Evolutionary conservation across 306 rosid genomes (phyloP).

Genomic region (Prunus fruticosa): DNA sequence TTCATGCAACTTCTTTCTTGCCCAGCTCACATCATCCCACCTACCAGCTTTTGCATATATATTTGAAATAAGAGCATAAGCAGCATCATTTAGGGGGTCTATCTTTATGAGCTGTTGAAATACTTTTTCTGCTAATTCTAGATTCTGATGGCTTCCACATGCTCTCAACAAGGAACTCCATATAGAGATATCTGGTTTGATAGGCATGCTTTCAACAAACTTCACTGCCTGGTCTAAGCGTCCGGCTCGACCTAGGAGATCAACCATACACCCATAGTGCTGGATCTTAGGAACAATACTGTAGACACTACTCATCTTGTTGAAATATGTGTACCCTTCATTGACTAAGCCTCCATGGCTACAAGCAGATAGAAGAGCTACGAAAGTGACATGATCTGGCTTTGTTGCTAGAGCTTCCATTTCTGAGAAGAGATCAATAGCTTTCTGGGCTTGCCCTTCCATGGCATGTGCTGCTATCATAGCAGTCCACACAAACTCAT

Average conservation of each 20-base stretch:
- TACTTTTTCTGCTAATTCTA: slow-evolving; percentile 27
- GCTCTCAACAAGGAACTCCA: slow-evolving; percentile 30
- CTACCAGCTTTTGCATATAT: slow-evolving; percentile 19
- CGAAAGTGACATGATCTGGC: slow-evolving; percentile 30
- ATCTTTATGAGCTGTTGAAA: slow-evolving; percentile 24
- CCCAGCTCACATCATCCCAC: slow-evolving; percentile 15
- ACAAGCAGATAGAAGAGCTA: slow-evolving; percentile 36
- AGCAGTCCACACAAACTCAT: slow-evolving; percentile 30
- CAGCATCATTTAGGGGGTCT: slow-evolving; percentile 20
- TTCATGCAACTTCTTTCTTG: slow-evolving; percentile 23
- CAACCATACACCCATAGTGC: slow-evolving; percentile 26
- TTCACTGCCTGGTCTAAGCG: slow-evolving; percentile 16
- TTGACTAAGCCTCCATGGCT: slow-evolving; percentile 25
- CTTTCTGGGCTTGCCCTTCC: slow-evolving; percentile 29
- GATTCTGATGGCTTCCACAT: slow-evolving; percentile 19
- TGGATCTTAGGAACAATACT: slow-evolving; percentile 18
- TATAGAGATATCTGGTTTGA: slow-evolving; percentile 23
- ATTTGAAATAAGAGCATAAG: slow-evolving; percentile 24
- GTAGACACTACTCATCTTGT: slow-evolving; percentile 20
- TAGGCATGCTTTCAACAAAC: slow-evolving; percentile 22
- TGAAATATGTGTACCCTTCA: slow-evolving; percentile 25
- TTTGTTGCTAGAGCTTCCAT: slow-evolving; percentile 26
- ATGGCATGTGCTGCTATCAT: slow-evolving; percentile 34
- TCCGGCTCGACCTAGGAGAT: slow-evolving; percentile 24
- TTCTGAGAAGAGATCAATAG: slow-evolving; percentile 29